These are phyloP conservation scores for Alternaria incomplexa DNA, from an alignment of 2,329 filamentous ascomycete genomes.

Conservation along the genomic window DNA sequence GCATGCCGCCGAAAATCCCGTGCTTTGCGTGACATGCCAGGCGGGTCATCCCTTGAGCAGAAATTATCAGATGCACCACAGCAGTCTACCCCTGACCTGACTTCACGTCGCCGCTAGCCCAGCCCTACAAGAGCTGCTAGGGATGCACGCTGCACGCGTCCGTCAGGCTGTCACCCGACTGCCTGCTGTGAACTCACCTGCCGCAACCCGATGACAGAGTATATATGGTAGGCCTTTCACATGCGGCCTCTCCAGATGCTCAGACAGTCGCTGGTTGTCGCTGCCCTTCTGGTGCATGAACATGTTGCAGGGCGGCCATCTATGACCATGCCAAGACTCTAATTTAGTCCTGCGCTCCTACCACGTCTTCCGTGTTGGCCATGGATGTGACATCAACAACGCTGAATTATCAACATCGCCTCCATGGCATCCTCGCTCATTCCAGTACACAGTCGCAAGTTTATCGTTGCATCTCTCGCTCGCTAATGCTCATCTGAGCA, in stretches of 20 bases:
- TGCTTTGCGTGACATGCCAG: conserved; percentile 1
- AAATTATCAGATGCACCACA: conserved; percentile 8
- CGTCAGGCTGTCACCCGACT: background rate
- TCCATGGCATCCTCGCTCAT: conserved; percentile 16
- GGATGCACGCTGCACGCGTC: background rate
- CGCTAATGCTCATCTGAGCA: background rate
- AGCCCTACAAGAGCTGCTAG: background rate
- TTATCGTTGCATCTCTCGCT: background rate
- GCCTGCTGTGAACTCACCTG: background rate
- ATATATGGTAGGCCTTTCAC: background rate
- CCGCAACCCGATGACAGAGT: background rate
- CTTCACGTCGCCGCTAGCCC: background rate
- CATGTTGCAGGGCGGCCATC: background rate
- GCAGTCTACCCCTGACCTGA: background rate
- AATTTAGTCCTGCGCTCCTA: background rate
- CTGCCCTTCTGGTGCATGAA: background rate
- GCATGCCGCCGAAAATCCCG: conserved; percentile 5
- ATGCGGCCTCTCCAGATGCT: background rate
- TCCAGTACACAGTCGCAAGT: background rate
- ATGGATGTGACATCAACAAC: conserved; percentile 5
- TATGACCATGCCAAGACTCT: conserved; percentile 1
- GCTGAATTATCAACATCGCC: conserved; percentile 11
- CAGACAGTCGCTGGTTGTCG: background rate
- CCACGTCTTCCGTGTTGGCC: background rate
- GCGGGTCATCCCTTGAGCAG: background rate